phyloP scores from a whole-genome alignment of 768 basidiomycete species.

The Leucogyrophana mollusca region DNA sequence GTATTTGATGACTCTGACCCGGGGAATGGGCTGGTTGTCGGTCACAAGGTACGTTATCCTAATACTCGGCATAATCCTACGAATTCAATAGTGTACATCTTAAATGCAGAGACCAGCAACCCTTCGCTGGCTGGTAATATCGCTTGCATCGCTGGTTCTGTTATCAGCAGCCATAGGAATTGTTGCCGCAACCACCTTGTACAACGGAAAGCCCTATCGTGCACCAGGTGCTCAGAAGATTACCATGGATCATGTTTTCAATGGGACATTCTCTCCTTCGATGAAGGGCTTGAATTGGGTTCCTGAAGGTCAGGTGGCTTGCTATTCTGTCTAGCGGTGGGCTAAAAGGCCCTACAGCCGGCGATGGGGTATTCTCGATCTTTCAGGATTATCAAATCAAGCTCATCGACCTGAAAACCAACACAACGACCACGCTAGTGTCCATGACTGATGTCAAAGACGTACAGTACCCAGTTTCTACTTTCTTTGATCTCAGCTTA shows the following conservation, averaged over 20 bases:
- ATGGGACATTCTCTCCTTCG: constrained; percentile 74
- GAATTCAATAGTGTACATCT: neutral
- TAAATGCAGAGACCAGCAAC: constrained; percentile 50
- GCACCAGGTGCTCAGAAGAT: constrained; percentile 61
- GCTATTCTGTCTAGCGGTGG: neutral
- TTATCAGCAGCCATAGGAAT: constrained; percentile 72
- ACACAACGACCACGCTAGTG: constrained; percentile 63
- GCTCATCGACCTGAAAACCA: constrained; percentile 79
- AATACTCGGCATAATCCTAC: neutral
- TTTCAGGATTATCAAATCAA: constrained; percentile 62
- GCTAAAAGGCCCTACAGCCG: constrained; percentile 53
- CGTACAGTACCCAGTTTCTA: constrained; percentile 38
- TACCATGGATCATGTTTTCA: constrained; percentile 89
- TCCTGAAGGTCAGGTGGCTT: constrained; percentile 68
- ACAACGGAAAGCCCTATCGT: constrained; percentile 54
- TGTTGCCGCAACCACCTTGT: constrained; percentile 68
- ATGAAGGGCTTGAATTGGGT: constrained; percentile 73
- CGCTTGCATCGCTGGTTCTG: constrained; percentile 57
- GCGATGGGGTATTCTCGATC: constrained; percentile 88
- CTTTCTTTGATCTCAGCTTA: neutral
- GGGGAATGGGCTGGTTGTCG: constrained; percentile 32
- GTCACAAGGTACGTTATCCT: constrained; percentile 31
- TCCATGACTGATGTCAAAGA: constrained; percentile 57
- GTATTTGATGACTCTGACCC: constrained; percentile 22
- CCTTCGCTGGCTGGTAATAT: constrained; percentile 59